A percentile compares a stretch with the other conserved stretches of the same genome.
Conservation (phyloP, 2,329 filamentous ascomycete species). For the Conoideocrella luteorostrata region DNA sequence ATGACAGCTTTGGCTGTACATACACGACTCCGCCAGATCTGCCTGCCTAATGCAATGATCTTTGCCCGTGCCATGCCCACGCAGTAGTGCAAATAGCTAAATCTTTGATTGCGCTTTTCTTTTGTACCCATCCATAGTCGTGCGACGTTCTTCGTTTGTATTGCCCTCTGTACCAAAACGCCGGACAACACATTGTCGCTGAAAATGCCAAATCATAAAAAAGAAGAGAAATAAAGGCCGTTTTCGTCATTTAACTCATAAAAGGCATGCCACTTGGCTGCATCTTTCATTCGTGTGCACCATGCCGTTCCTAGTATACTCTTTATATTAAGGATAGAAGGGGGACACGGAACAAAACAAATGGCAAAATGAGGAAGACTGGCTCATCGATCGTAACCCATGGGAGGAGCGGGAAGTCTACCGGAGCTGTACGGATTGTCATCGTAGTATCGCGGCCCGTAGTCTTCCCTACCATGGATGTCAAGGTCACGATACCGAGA, state of each 20-base stretch:
- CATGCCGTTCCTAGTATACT: too few species aligned
- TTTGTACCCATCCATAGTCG: too few species aligned
- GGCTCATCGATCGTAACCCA: slow-evolving; percentile 11
- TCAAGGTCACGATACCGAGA: slow-evolving; percentile 30
- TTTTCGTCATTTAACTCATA: too few species aligned
- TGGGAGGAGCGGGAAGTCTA: slow-evolving; percentile 30
- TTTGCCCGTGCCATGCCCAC: too few species aligned
- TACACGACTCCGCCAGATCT: too few species aligned
- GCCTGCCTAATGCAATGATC: too few species aligned
- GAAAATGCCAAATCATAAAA: background rate
- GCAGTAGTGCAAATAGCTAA: background rate
- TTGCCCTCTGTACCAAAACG: background rate
- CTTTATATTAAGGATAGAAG: too few species aligned
- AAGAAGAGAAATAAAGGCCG: too few species aligned
- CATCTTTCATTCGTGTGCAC: too few species aligned
- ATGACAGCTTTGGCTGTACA: background rate
- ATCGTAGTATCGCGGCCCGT: slow-evolving; percentile 39
- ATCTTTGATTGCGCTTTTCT: too few species aligned
- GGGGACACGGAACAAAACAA: background rate
- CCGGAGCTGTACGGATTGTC: slow-evolving; percentile 39
- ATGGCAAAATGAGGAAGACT: background rate
- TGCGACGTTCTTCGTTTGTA: background rate
- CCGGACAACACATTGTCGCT: background rate
- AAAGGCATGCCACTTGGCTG: too few species aligned
- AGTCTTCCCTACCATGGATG: slow-evolving; percentile 34